Conservation (phyloP, 2,329 filamentous ascomycete genomes). For the Pseudogymnoascus sp. region DNA sequence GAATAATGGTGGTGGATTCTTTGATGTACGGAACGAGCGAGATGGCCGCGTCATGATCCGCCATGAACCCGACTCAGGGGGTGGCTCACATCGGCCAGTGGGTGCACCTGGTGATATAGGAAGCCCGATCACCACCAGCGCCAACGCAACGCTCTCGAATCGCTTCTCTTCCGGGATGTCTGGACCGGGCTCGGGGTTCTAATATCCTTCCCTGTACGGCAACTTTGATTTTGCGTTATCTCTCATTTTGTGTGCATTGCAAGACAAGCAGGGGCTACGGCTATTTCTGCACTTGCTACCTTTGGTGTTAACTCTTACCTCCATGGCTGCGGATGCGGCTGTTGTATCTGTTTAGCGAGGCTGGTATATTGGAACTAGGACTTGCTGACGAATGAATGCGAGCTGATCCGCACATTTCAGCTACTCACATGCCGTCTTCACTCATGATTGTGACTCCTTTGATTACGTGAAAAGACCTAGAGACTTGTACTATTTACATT, state of each 20-base stretch:
- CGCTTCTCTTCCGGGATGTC: conserved; percentile 3
- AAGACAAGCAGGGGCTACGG: conserved; percentile 6
- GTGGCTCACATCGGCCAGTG: conserved; percentile 32
- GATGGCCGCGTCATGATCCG: conserved; percentile 34
- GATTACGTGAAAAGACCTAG: background rate
- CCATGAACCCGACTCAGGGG: conserved; percentile 47
- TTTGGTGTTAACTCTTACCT: conserved; percentile 1
- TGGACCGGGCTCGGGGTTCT: background rate
- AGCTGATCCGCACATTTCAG: conserved; percentile 5
- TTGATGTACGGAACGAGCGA: conserved; percentile 42
- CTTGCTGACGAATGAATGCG: conserved; percentile 5
- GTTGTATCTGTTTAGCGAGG: conserved; percentile 8
- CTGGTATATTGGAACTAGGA: conserved; percentile 7
- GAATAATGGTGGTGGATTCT: conserved; percentile 84
- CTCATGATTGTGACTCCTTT: background rate
- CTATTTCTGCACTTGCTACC: conserved; percentile 6
- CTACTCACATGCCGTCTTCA: background rate
- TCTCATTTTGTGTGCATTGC: conserved; percentile 8
- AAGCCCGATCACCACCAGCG: conserved; percentile 48
- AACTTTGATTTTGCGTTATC: conserved; percentile 7
- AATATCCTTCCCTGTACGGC: background rate
- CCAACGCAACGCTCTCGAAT: conserved; percentile 7
- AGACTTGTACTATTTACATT: background rate
- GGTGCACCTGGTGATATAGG: conserved; percentile 62
- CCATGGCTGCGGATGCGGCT: background rate